These are phyloP conservation scores for Xylaria castorea DNA, from an alignment of 495 filamentous ascomycete genomes.

Conservation along the genomic window DNA sequence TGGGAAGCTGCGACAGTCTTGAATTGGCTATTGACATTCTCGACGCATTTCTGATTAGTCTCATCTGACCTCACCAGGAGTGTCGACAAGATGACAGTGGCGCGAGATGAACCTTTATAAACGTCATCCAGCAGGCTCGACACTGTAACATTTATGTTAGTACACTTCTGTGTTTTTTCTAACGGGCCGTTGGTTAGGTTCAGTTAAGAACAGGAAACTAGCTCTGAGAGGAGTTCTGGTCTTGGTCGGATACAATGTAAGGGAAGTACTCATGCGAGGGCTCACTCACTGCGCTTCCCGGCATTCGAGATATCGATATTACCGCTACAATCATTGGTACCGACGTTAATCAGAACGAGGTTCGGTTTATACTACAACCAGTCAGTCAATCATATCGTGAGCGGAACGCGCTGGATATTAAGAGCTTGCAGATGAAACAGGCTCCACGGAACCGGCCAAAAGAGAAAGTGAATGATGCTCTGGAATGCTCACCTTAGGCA, in stretches of 20 bases:
- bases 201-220: not conserved
- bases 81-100: constrained; percentile 58
- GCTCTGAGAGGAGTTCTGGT: not conserved
- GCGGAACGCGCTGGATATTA: not conserved
- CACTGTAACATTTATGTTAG: constrained; percentile 9
- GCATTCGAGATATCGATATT: constrained; percentile 34
- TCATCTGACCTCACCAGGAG: constrained; percentile 48
- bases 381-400: not conserved
- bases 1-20: constrained; percentile 42
- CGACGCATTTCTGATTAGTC: constrained; percentile 37
- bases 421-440: not conserved
- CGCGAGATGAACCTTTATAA: constrained; percentile 46
- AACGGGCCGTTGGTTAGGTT: not conserved
- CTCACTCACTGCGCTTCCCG: constrained; percentile 40
- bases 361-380: constrained; percentile 49
- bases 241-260: not conserved
- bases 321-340: constrained; percentile 56
- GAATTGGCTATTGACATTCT: constrained; percentile 50
- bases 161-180: not conserved
- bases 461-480: not conserved
- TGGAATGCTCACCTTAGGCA: constrained; percentile 28
- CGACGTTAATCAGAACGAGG: constrained; percentile 55
- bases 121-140: constrained; percentile 45
- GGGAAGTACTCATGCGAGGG: constrained; percentile 28
- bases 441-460: not conserved